Base-by-base conservation (phyloP, 1,284 basidiomycete species). In the Ustilago vetiveriae region DNA sequence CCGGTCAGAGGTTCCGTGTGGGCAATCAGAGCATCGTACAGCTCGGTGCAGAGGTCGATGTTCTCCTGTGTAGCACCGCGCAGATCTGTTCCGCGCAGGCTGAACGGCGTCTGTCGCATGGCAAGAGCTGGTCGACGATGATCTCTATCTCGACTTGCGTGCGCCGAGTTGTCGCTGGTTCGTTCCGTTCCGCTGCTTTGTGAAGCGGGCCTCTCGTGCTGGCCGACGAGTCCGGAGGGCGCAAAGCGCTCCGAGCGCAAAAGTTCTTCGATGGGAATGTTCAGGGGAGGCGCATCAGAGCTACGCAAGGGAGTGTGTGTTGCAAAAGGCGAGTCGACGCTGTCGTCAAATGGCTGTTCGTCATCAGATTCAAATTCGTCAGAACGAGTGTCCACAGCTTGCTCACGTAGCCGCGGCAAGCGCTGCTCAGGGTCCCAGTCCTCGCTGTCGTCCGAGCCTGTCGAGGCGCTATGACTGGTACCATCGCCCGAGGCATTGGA, bases 251-350 rank as follows among this genome's bases (percentile, higher is more conserved):
- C 62, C 9, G 50, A 42, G 3, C 57, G 56, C 13, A 70, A 27
- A 4, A 70, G 50, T 30, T 58, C 62, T 35, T 70, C 67, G 45
- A 70, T 70, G n/a, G 67, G 67, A 40, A 62, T 70, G 39, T 54
- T 59, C 45, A 60, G 67, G 2, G 67, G 67, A 0, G 67, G 67
- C 10, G 62, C 67, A 14, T 41, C 22, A 21, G 38, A 36, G 51
- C 30, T 44, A 30, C 29, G 6, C 37, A 21, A 2, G n/a, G 27
- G 8, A 21, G n/a, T 6, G 46, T 17, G 6, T 22, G 36, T 21
- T 8, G n/a, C 8, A 24, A 17, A 8, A n/a, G 13, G 32, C 21
- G 36, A 17, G 19, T 17, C 21, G 21, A 21, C 27, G 3, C 30
- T 24, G 6, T 42, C 35, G 9, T 30, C 23, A 13, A 38, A 27